Conservation (phyloP, 2,329 filamentous ascomycete genomes). For the Phaeomoniella chlamydospora region DNA sequence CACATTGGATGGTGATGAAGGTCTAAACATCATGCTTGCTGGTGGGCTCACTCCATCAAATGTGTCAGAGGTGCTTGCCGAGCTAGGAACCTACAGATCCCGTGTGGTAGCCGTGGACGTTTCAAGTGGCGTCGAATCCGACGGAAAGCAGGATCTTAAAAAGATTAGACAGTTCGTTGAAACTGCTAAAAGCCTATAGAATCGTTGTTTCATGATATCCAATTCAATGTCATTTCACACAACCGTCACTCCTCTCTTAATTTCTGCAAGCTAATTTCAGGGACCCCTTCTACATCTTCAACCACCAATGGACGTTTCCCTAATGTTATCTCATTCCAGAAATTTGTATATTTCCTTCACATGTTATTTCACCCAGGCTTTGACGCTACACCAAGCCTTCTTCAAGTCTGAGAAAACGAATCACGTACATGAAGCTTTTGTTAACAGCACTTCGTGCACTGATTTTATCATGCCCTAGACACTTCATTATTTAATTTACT, state of each 20-base stretch:
- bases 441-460: no score
- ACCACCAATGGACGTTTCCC: neutral
- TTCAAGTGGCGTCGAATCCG: constrained; percentile 81
- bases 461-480: no score
- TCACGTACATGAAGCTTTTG: no score
- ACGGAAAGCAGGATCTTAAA: constrained; percentile 63
- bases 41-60: constrained; percentile 75
- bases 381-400: no score
- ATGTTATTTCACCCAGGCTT: no score
- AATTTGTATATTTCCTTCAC: no score
- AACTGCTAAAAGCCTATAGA: constrained; percentile 46
- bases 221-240: neutral
- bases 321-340: no score
- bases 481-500: no score
- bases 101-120: constrained; percentile 78
- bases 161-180: constrained; percentile 73
- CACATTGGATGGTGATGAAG: constrained; percentile 50
- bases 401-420: no score
- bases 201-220: neutral
- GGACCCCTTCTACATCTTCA: neutral
- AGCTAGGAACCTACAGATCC: constrained; percentile 43
- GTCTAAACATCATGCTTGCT: constrained; percentile 66
- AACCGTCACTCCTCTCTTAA: neutral
- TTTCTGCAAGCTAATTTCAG: neutral
- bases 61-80: constrained; percentile 50